Evolutionary conservation across 495 filamentous ascomycete species (phyloP), one percentile per base, ranked within the genome.

Genomic region (Penicillium lagena): DNA sequence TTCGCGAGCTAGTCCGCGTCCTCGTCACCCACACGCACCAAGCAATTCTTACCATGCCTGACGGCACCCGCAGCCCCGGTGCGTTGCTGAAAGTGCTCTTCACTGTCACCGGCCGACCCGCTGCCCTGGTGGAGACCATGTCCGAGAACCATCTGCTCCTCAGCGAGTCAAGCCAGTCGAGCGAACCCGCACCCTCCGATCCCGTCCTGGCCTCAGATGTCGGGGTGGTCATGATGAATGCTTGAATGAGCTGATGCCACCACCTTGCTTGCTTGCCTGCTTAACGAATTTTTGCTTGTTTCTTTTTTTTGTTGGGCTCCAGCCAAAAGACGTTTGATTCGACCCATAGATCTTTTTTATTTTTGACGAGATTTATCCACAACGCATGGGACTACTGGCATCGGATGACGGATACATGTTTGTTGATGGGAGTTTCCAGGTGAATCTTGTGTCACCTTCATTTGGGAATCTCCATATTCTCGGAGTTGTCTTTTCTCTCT

Each of bases 81-180:
- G 56, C 64, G 6, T 37, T 71, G 2, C 52, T 73, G 40, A 73
- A 73, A 40, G 60, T 67, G 7, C 50, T 73, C 9, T 70, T 73
- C 40, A 73, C 70, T 9, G 66, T 68, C 10, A 45, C 54, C 7
- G 65, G 67, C 28, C 58, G 59, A 40, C 59, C 62, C 8, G 59
- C 51, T 34, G 62, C 62, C 29, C 50, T 71, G 43, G 54, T 63
- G 12, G 67, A 71, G 34, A 64, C 62, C 6, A 55, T 71, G 51
- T 62, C 66, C 7, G 66, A 71, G 43, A 66, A 64, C 37, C 55
- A 62, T 14, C 57, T 64, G 10, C 51, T 62, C 14, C 46, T 67
- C 27, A 56, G 46, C 42, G 60, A 71, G 40, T 50, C 63, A 7
- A 63, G 53, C 39, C 45, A 49, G 29, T 32, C 54, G 0, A 47